Evolutionary conservation across 2,329 filamentous ascomycete species (phyloP), one percentile per base, ranked within the genome.

Genomic region (Colletotrichum nymphaeae): DNA sequence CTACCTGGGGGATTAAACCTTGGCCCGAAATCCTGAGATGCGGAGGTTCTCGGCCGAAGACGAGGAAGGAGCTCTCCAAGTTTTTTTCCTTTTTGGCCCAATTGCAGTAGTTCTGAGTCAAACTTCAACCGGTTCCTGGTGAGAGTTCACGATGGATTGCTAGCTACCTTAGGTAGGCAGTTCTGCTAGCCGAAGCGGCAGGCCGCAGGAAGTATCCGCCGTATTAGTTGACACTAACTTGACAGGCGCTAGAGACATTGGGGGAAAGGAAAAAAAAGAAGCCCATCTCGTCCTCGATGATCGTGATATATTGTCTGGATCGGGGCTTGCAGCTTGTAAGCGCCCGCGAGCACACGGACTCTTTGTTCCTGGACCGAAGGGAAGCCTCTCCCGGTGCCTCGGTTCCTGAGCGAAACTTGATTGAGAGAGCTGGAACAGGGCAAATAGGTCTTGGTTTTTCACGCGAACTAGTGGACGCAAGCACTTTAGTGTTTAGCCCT

Each of bases 401-500:
- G 16, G 59, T 63, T 52, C 59, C 59, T 62, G 60, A 37, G 14
- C 59, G 16, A 28, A 37, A n/a, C 24, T 30, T 35, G 26, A 28
- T n/a, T 14, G 22, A 24, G 12, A 24, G 22, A 5, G 28, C 8
- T 30, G 8, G 22, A 26, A 3, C n/a, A 24, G 9, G 57, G 55
- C 35, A 37, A 37, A 42, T n/a, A 35, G 56, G 32, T 35, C 4
- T 35, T 19, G 42, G 35, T 26, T 46, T 19, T 42, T 16, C 12
- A 5, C 16, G 24, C 22, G 28, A 57, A 28, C 65, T 69, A 72
- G 58, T 58, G 37, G 46, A 32, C 58, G 64, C 62, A 67, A 42
- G 53, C 67, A 35, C 66, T 74, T 42, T 42, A 42, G 37, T 42
- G 5, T 42, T 67, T 74, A 67, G 63, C 46, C 55, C 55, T 19